Evolutionary conservation across 2,329 filamentous ascomycete species (phyloP).

Genomic region (Monilinia aucupariae): DNA sequence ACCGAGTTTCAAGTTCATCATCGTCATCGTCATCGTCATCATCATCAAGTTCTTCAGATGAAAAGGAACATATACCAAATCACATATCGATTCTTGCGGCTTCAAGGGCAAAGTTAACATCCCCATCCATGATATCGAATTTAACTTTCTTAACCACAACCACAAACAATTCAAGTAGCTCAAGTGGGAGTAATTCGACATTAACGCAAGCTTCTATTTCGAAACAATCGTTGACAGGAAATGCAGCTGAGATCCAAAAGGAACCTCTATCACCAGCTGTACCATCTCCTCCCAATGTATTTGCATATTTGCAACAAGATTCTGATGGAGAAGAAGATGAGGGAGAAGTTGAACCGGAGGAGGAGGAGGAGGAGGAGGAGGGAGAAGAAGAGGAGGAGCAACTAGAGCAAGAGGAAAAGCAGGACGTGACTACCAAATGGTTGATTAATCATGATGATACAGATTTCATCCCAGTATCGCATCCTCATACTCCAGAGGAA

Average conservation of each 20-base stretch:
- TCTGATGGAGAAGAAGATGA: constrained; percentile 14
- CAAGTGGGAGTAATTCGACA: constrained; percentile 41
- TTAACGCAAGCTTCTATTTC: constrained; percentile 36
- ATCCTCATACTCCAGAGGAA: constrained; percentile 26
- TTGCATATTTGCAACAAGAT: constrained; percentile 30
- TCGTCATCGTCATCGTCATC: constrained; percentile 24
- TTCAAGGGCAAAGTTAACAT: constrained; percentile 30
- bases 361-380: background rate
- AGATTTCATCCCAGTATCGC: background rate
- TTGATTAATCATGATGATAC: constrained; percentile 7
- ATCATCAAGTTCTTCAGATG: constrained; percentile 25
- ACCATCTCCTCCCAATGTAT: constrained; percentile 32
- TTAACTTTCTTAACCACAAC: constrained; percentile 32
- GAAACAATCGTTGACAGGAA: constrained; percentile 22
- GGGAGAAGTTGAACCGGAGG: constrained; percentile 1
- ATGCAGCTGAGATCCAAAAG: constrained; percentile 22
- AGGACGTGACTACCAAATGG: constrained; percentile 22
- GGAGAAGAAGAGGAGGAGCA: constrained; percentile 1
- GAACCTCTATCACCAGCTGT: constrained; percentile 32
- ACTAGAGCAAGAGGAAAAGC: constrained; percentile 10
- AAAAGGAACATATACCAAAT: constrained; percentile 27
- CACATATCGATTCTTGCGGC: constrained; percentile 27
- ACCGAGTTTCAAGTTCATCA: constrained; percentile 24
- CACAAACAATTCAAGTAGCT: constrained; percentile 38
- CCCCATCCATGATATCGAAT: constrained; percentile 35